Conservation (phyloP, 2,329 filamentous ascomycete genomes). For the Penicillium polonicum region DNA sequence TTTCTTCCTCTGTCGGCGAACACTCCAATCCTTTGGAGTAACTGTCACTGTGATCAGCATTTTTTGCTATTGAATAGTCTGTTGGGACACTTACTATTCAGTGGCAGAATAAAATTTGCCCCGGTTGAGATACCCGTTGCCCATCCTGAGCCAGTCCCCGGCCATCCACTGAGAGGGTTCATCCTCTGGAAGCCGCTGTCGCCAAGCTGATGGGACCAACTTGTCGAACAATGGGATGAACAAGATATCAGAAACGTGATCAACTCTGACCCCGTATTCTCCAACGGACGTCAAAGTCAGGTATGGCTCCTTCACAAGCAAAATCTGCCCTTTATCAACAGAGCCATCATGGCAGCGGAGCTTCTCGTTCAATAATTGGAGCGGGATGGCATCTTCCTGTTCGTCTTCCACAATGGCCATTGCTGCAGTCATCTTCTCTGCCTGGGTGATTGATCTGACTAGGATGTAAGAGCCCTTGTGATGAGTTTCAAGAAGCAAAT, state of each 20-base stretch:
- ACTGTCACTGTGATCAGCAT: constrained; percentile 21
- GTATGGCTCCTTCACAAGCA: constrained; percentile 56
- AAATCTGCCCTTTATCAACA: constrained; percentile 27
- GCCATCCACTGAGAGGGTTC: background rate
- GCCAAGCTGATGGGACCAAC: constrained; percentile 43
- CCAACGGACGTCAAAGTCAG: constrained; percentile 45
- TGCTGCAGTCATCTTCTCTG: constrained; percentile 27
- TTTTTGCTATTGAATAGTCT: background rate
- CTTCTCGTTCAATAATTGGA: constrained; percentile 5
- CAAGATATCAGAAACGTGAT: constrained; percentile 54
- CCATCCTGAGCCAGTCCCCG: background rate
- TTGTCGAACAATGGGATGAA: constrained; percentile 39
- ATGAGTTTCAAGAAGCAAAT: constrained; percentile 39
- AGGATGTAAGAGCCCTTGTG: constrained; percentile 40
- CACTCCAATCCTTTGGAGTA: constrained; percentile 41
- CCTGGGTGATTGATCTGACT: constrained; percentile 30
- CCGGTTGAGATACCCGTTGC: background rate
- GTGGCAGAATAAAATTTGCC: background rate
- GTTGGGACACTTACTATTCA: background rate
- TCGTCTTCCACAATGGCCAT: constrained; percentile 44
- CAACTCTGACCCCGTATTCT: constrained; percentile 50
- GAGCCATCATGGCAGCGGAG: background rate
- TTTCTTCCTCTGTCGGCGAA: constrained; percentile 39
- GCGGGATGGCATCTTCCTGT: constrained; percentile 28
- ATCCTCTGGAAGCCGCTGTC: background rate